Base-by-base conservation (phyloP, 176 grass and related monocot genomes). In the Lolium multiflorum region DNA sequence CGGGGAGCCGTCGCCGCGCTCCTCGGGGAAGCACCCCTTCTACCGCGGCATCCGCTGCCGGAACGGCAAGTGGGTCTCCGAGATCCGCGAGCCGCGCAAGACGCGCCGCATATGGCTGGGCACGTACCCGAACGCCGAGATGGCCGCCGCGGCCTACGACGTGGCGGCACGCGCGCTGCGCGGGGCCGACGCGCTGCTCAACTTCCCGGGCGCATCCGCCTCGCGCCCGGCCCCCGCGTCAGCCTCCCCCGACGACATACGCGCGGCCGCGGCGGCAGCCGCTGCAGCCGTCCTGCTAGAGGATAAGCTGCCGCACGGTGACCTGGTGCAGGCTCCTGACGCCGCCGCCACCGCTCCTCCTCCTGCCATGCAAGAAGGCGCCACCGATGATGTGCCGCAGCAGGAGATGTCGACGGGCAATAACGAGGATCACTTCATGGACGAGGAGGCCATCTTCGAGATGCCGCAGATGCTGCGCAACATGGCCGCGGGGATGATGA, bases 401-500 rank as follows among this genome's bases (percentile, higher is more conserved):
- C 77, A 81, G 28, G 63, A 16, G 50, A 26, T 55, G 11, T 13
- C 59, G 11, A 14, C 61, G 9, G 79, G 57, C 61, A 87, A 11
- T 43, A 43, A 43, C 41, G 72, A 86, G 7, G 83, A 82, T 74
- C 24, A 64, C 47, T 98, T 93, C 88, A 87, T 98, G 76, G 96
- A 98, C 77, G 96, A 98, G 54, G 96, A 98, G 79, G 96, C 92
- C 1, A 95, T 98, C 82, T 91, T 98, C 69, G 94, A 92, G 85
- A 93, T 98, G 93, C 96, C 96, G 20, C 91, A 94, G 77, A 65
- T 98, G 17, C 82, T 98, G 81, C 78, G 91, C 64, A 93, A 89
- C 89, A 98, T 98, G 96, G 96, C 96, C 16, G 96, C 92, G 77
- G 96, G 96, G 47, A 98, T 98, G 96, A 93, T 98, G 89, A 98